Conservation (phyloP, 1,284 basidiomycete genomes). For the Trametes sp. region DNA sequence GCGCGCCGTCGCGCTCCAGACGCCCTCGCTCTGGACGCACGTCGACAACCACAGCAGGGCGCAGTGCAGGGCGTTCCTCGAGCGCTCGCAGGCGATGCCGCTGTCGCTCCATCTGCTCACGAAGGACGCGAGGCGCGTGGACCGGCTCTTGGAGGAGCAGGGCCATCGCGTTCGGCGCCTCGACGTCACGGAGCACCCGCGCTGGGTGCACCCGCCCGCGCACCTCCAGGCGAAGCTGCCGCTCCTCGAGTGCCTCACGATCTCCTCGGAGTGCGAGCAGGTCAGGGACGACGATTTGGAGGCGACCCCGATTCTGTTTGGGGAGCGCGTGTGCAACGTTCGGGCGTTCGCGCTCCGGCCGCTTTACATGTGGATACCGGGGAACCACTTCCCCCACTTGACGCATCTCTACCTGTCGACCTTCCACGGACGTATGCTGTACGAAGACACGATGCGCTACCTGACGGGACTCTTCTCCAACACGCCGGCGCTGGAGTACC, state of each 20-base stretch:
- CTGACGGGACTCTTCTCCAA: neutral
- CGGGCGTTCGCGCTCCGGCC: neutral
- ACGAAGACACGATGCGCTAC: neutral
- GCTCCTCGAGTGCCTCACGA: neutral
- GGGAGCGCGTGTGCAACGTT: neutral
- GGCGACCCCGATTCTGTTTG: neutral
- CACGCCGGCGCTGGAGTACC: constrained; percentile 1
- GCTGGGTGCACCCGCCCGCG: neutral
- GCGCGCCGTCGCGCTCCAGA: neutral
- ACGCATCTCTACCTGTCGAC: neutral
- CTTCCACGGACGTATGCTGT: neutral
- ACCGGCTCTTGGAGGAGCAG: neutral
- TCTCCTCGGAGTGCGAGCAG: neutral
- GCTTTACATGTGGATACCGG: neutral
- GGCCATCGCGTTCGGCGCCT: neutral
- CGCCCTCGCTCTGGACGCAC: neutral
- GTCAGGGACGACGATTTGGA: neutral
- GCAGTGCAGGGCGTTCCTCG: neutral
- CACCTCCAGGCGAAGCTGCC: neutral
- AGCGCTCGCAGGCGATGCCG: neutral
- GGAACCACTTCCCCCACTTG: neutral
- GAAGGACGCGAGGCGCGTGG: neutral
- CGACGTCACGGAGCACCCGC: neutral
- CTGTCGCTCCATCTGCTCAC: neutral
- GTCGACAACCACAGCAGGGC: neutral